phyloP scores from a whole-genome alignment of 2,329 filamentous ascomycete species.

The Phaeophleospora eucalypticola region DNA sequence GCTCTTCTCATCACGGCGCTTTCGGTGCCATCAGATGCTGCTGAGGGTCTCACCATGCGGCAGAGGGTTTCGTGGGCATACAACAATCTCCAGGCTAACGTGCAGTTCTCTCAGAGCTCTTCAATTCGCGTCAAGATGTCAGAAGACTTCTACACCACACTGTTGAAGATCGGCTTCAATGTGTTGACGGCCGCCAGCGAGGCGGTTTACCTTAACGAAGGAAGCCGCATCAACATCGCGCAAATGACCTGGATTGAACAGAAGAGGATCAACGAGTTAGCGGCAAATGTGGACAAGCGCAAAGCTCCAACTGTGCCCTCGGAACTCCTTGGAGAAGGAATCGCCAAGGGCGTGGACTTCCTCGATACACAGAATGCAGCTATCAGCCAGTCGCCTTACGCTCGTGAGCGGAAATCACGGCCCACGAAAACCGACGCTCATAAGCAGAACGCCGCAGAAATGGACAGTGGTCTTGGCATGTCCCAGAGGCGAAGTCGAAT shows the following conservation, averaged over 20 bases:
- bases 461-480: conserved; percentile 68
- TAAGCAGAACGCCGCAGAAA: conserved; percentile 26
- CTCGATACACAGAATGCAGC: conserved; percentile 31
- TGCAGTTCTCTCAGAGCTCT: conserved; percentile 65
- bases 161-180: conserved; percentile 81
- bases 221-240: conserved; percentile 67
- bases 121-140: conserved; percentile 73
- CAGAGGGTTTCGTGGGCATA: conserved; percentile 69
- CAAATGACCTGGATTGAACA: conserved; percentile 88
- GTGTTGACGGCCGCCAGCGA: conserved; percentile 91
- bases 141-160: conserved; percentile 92
- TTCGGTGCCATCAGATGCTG: conserved; percentile 54
- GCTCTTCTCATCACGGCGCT: conserved; percentile 73
- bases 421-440: conserved; percentile 20
- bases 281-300: conserved; percentile 44
- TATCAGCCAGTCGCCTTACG: conserved; percentile 52
- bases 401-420: conserved; percentile 59
- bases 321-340: conserved; percentile 40
- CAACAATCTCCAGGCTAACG: conserved; percentile 85
- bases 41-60: conserved; percentile 43
- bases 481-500: conserved; percentile 74
- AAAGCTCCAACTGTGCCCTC: conserved; percentile 37
- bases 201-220: conserved; percentile 92
- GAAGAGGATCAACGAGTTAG: conserved; percentile 73
- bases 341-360: conserved; percentile 36